These are phyloP conservation scores for Sporothrix luriei DNA, from an alignment of 2,329 filamentous ascomycete genomes.

Conservation along the genomic window DNA sequence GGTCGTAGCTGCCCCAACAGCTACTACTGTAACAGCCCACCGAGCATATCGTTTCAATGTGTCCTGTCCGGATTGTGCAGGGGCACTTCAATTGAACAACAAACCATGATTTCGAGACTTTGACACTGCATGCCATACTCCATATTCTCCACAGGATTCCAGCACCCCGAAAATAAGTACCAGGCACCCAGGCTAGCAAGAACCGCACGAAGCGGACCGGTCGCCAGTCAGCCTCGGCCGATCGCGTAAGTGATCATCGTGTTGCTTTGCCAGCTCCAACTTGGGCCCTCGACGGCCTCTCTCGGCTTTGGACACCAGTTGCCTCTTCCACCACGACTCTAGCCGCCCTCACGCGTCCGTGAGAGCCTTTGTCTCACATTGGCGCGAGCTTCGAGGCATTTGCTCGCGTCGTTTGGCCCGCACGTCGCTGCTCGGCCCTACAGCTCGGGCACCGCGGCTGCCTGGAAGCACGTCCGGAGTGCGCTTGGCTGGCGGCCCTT, in stretches of 20 bases:
- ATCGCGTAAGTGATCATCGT: background rate
- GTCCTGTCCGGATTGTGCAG: background rate
- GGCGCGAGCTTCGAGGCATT: constrained; percentile 27
- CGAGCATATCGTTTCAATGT: constrained; percentile 12
- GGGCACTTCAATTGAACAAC: background rate
- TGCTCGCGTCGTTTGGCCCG: constrained; percentile 26
- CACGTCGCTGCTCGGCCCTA: constrained; percentile 14
- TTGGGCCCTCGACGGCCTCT: background rate
- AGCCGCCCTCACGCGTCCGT: constrained; percentile 6
- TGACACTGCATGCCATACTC: background rate
- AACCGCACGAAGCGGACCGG: background rate
- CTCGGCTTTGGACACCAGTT: background rate
- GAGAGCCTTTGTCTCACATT: constrained; percentile 26
- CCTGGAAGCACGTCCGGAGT: constrained; percentile 16
- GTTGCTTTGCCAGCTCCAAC: no score
- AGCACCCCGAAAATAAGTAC: background rate
- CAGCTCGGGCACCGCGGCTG: constrained; percentile 20
- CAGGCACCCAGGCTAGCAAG: background rate
- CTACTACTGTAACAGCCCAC: background rate
- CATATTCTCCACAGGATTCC: background rate
- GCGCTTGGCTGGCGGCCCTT: constrained; percentile 26
- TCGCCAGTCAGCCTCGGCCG: background rate
- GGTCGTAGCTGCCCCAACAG: constrained; percentile 22
- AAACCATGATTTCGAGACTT: background rate
- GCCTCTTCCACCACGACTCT: background rate